These are phyloP conservation scores for Tulasnella sp. DNA, from an alignment of 768 basidiomycete genomes.

Conservation along the genomic window DNA sequence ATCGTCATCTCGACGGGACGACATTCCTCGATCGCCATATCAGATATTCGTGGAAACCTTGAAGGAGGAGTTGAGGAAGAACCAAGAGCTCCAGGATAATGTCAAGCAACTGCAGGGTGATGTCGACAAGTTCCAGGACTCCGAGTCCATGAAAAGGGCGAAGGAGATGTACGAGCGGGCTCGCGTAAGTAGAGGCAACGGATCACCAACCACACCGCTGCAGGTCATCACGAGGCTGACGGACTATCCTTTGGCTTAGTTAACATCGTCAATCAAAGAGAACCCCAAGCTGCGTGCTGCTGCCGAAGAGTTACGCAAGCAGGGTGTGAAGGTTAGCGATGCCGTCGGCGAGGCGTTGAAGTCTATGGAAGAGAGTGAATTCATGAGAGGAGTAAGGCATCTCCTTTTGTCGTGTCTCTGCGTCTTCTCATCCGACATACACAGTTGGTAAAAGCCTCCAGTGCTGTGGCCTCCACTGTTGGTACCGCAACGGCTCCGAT, in stretches of 20 bases:
- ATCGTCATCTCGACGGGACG: conserved; percentile 62
- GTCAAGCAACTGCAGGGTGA: conserved; percentile 97
- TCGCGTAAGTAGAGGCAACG: conserved; percentile 62
- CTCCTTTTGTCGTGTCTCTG: neutral
- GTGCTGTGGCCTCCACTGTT: conserved; percentile 83
- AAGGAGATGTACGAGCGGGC: conserved; percentile 92
- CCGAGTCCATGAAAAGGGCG: conserved; percentile 91
- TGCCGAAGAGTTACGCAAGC: conserved; percentile 87
- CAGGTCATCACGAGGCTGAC: conserved; percentile 18
- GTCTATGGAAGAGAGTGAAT: conserved; percentile 92
- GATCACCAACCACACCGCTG: neutral
- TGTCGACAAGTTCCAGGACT: conserved; percentile 96
- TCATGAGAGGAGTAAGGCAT: conserved; percentile 76
- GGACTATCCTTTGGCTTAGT: conserved; percentile 50
- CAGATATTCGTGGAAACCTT: conserved; percentile 95
- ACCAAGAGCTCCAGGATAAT: conserved; percentile 92
- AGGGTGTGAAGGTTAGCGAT: conserved; percentile 90
- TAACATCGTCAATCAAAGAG: conserved; percentile 93
- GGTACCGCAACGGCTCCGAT: conserved; percentile 94
- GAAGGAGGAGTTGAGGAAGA: conserved; percentile 90
- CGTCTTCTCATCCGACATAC: neutral
- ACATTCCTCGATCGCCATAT: conserved; percentile 88
- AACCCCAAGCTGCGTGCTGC: conserved; percentile 91
- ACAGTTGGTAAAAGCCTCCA: conserved; percentile 85
- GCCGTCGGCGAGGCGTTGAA: conserved; percentile 91